These are phyloP conservation scores for Mycena olivaceomarginata DNA, from an alignment of 768 basidiomycete species.

Conservation along the genomic window DNA sequence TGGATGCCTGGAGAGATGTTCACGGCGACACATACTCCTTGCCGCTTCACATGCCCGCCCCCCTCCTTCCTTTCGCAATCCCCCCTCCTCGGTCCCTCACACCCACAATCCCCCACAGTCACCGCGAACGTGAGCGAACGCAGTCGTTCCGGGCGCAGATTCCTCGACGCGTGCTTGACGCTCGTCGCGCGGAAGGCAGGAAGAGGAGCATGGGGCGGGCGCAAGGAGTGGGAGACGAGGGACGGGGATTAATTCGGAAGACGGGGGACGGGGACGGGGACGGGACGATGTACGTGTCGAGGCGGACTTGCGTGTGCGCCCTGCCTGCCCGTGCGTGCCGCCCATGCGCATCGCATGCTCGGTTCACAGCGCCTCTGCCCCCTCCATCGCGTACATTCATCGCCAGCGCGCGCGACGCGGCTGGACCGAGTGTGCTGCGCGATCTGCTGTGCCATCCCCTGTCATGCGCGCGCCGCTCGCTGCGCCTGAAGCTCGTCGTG, in stretches of 20 bases:
- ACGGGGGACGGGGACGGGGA: too few relatives aligned
- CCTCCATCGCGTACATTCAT: conserved; percentile 6
- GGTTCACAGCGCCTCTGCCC: background rate
- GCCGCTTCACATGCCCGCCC: too few relatives aligned
- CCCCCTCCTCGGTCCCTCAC: background rate
- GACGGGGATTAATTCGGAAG: too few relatives aligned
- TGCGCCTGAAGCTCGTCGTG: conserved; percentile 1
- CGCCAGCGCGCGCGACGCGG: background rate
- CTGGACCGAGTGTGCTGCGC: background rate
- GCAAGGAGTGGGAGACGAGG: background rate
- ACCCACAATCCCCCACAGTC: background rate
- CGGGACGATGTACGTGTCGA: conserved; percentile 6
- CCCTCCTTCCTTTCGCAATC: too few relatives aligned
- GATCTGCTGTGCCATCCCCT: background rate
- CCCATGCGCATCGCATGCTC: background rate
- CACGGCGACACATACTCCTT: too few relatives aligned
- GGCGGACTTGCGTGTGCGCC: background rate
- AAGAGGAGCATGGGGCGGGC: background rate
- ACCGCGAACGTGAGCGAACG: background rate
- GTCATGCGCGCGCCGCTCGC: background rate
- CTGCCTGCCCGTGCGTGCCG: background rate
- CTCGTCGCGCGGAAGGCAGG: background rate
- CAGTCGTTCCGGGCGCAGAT: background rate
- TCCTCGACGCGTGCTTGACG: background rate
- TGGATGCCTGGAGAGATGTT: too few relatives aligned